phyloP scores from a whole-genome alignment of 768 basidiomycete genomes.

The Baorangia bicolor region DNA sequence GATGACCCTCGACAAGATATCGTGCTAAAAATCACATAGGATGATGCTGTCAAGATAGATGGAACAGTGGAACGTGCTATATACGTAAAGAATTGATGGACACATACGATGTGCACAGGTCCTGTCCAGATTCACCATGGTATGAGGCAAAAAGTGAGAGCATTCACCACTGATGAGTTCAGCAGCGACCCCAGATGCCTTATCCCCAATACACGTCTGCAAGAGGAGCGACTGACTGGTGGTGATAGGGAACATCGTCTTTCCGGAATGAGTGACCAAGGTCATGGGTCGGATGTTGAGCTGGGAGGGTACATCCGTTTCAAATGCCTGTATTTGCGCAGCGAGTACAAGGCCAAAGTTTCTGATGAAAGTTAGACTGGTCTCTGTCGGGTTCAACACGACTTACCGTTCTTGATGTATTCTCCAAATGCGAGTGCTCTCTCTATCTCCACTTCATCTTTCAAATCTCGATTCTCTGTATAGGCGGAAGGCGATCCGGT shows the following conservation, averaged over 20 bases:
- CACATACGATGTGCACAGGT: background rate
- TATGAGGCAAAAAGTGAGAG: background rate
- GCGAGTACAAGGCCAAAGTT: conserved; percentile 76
- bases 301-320: conserved; percentile 64
- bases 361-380: conserved; percentile 42
- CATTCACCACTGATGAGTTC: background rate
- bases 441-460: conserved; percentile 70
- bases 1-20: background rate
- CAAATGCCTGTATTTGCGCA: conserved; percentile 81
- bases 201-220: background rate
- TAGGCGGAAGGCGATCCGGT: background rate
- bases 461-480: conserved; percentile 65
- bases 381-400: background rate
- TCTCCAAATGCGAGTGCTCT: conserved; percentile 72
- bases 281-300: conserved; percentile 11
- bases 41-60: background rate
- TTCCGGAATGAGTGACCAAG: background rate
- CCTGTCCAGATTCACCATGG: background rate
- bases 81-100: background rate
- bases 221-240: background rate
- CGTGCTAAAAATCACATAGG: background rate
- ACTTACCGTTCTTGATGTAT: conserved; percentile 81
- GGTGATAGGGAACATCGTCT: background rate
- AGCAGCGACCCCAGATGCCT: background rate
- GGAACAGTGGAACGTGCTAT: background rate